Evolutionary conservation across 75 land plant species (phyloP).

Genomic region (Ceratopteris richardii): DNA sequence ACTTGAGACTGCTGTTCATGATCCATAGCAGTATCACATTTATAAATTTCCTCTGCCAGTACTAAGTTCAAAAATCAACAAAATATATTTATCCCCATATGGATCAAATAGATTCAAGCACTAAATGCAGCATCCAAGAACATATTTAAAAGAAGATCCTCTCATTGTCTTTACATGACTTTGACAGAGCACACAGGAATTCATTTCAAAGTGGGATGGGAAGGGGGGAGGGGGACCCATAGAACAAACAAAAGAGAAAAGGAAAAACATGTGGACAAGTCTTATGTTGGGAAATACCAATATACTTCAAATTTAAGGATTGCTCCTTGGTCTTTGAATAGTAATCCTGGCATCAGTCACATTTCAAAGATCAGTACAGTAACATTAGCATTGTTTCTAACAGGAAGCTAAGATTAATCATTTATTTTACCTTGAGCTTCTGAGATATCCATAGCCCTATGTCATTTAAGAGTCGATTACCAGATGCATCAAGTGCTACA

Average conservation of each 20-base stretch:
- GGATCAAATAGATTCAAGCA: too few species aligned
- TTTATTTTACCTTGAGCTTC: conserved; percentile 44
- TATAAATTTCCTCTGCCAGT: neutral
- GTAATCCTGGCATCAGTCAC: conserved; percentile 38
- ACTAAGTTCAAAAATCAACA: too few species aligned
- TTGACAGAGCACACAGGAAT: too few species aligned
- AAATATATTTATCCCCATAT: too few species aligned
- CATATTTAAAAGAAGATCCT: too few species aligned
- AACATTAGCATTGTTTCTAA: neutral
- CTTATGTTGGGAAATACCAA: too few species aligned
- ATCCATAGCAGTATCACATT: conserved; percentile 1
- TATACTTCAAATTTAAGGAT: conserved; percentile 58
- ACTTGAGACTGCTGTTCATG: neutral
- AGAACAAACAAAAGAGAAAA: too few species aligned
- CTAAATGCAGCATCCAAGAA: too few species aligned
- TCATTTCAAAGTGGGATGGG: too few species aligned
- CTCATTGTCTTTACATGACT: too few species aligned
- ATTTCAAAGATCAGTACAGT: conserved; percentile 5
- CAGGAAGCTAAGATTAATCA: neutral
- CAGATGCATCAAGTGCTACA: conserved; percentile 70
- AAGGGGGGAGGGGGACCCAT: too few species aligned
- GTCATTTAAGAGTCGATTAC: conserved; percentile 64
- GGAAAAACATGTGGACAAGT: too few species aligned
- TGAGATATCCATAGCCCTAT: conserved; percentile 70
- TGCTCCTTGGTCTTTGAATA: conserved; percentile 33